These are phyloP conservation scores for Cutaneotrichosporon cavernicola DNA, from an alignment of 1,284 basidiomycete genomes.

Conservation along the genomic window DNA sequence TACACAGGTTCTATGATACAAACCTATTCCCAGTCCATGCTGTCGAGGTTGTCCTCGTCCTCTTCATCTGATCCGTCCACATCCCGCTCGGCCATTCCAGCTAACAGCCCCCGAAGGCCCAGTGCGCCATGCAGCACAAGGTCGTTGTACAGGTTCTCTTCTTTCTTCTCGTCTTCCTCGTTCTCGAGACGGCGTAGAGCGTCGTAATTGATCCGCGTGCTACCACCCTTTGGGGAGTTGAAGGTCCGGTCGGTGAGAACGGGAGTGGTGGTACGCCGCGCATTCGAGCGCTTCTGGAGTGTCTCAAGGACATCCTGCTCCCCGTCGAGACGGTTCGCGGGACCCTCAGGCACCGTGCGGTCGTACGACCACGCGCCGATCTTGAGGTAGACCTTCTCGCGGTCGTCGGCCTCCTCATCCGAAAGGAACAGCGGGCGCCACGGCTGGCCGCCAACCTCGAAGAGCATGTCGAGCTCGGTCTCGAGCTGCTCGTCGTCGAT, in stretches of 20 bases:
- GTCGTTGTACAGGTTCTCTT: neutral
- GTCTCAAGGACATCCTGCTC: neutral
- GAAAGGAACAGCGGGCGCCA: conserved; percentile 12
- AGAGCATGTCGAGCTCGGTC: conserved; percentile 24
- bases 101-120: neutral
- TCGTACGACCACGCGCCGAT: conserved; percentile 8
- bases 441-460: conserved; percentile 16
- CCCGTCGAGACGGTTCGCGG: neutral
- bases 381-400: conserved; percentile 12
- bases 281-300: neutral
- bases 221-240: neutral
- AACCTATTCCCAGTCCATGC: neutral
- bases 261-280: neutral
- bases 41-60: neutral
- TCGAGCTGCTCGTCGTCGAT: conserved; percentile 19
- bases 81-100: neutral
- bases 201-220: conserved; percentile 15
- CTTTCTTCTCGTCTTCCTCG: conserved; percentile 3
- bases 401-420: conserved; percentile 5
- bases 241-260: no score
- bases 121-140: neutral
- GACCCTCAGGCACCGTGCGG: conserved; percentile 12
- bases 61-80: neutral
- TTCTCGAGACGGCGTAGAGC: neutral
- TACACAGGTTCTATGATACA: conserved; percentile 1